Conservation (phyloP, 148 eudicot genomes). For the Oxyria digyna region DNA sequence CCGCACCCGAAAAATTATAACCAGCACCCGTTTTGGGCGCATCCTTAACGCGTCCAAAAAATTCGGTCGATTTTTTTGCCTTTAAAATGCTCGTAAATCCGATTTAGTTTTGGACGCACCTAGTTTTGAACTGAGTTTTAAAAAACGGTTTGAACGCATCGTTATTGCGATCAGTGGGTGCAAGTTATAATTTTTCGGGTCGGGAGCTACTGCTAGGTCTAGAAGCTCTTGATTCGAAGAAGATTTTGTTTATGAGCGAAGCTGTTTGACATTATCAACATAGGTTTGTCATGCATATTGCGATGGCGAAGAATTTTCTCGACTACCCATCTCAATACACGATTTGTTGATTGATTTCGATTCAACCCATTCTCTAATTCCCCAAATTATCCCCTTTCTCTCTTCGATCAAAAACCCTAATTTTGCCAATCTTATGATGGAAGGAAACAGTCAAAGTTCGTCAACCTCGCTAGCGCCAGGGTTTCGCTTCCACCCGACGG, state of each 20-base stretch:
- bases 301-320: neutral
- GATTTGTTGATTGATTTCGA: neutral
- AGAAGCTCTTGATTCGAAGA: neutral
- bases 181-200: too few species aligned
- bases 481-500: slow-evolving; percentile 31
- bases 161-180: too few species aligned
- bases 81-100: too few species aligned
- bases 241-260: neutral
- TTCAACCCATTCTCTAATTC: neutral
- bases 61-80: too few species aligned
- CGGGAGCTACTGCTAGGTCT: too few species aligned
- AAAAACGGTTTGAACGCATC: too few species aligned
- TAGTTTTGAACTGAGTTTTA: too few species aligned
- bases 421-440: slow-evolving; percentile 4
- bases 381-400: neutral
- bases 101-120: too few species aligned
- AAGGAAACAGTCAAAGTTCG: neutral
- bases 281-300: neutral
- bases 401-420: neutral
- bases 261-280: neutral
- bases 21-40: too few species aligned
- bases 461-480: slow-evolving; percentile 29
- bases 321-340: neutral
- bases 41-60: too few species aligned
- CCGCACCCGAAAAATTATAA: too few species aligned